Conservation (phyloP, 108 stramenopile genomes). For the Schizochytrium sp. region DNA sequence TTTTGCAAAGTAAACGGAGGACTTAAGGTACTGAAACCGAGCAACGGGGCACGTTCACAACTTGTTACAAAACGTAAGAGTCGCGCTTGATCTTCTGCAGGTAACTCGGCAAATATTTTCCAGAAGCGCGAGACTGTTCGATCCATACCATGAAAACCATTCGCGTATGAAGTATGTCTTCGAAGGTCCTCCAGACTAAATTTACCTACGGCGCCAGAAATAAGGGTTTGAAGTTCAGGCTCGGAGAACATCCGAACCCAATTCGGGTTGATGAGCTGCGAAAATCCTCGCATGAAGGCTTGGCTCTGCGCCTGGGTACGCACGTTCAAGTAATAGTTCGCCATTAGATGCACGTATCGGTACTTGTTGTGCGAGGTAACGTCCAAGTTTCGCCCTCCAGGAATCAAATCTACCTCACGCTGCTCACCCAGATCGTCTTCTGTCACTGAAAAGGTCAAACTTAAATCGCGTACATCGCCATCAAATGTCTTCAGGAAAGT, state of each 20-base stretch:
- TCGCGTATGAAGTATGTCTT: constrained; percentile 86
- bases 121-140: constrained; percentile 88
- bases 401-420: constrained; percentile 84
- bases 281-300: constrained; percentile 92
- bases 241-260: constrained; percentile 94
- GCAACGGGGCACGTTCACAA: constrained; percentile 94
- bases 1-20: constrained; percentile 96
- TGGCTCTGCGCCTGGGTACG: constrained; percentile 87
- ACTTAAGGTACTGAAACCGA: constrained; percentile 92
- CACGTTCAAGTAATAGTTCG: constrained; percentile 94
- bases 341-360: constrained; percentile 86
- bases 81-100: constrained; percentile 83
- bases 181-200: constrained; percentile 92
- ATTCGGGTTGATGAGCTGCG: constrained; percentile 88
- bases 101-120: constrained; percentile 83
- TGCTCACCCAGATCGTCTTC: constrained; percentile 86
- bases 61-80: constrained; percentile 95
- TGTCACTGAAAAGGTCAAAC: constrained; percentile 89
- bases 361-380: constrained; percentile 88
- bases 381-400: constrained; percentile 85
- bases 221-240: constrained; percentile 93
- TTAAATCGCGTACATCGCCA: constrained; percentile 91
- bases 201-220: constrained; percentile 84
- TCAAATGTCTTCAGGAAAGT: constrained; percentile 93
- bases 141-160: constrained; percentile 88